Evolutionary conservation across 805 yeast species (phyloP).

Genomic region (Zygoascus biomembranicola): DNA sequence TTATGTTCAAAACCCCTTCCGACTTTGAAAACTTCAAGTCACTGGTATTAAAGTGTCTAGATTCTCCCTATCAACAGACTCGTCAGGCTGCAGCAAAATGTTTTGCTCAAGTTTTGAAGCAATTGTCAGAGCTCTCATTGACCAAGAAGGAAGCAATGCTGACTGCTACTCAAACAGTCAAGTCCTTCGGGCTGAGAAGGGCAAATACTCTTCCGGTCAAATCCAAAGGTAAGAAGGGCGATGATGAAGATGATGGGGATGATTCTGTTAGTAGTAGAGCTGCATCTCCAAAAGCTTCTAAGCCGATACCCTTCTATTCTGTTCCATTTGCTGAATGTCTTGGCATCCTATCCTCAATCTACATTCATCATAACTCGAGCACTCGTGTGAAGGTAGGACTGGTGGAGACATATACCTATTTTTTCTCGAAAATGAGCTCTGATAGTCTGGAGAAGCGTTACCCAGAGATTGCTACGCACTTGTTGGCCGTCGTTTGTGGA

Average conservation of each 20-base stretch:
- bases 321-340: conserved; percentile 19
- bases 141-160: conserved; percentile 9
- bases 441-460: conserved; percentile 18
- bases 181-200: background rate
- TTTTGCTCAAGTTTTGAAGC: conserved; percentile 21
- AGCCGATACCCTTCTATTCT: conserved; percentile 10
- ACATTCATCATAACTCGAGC: conserved; percentile 14
- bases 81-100: conserved; percentile 25
- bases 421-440: conserved; percentile 14
- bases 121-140: conserved; percentile 8
- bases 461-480: conserved; percentile 13
- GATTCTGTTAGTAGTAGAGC: conserved; percentile 3
- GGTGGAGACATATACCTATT: conserved; percentile 18
- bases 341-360: conserved; percentile 13
- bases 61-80: conserved; percentile 16
- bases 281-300: conserved; percentile 7
- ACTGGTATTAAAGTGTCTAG: conserved; percentile 20
- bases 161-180: conserved; percentile 2
- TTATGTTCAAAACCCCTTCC: conserved; percentile 17
- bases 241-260: conserved; percentile 12
- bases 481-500: conserved; percentile 16
- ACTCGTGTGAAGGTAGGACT: conserved; percentile 20
- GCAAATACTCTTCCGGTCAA: background rate
- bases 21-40: conserved; percentile 23
- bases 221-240: conserved; percentile 5